Evolutionary conservation across 129 eudicot species (phyloP).

Genomic region (Apium graveolens): DNA sequence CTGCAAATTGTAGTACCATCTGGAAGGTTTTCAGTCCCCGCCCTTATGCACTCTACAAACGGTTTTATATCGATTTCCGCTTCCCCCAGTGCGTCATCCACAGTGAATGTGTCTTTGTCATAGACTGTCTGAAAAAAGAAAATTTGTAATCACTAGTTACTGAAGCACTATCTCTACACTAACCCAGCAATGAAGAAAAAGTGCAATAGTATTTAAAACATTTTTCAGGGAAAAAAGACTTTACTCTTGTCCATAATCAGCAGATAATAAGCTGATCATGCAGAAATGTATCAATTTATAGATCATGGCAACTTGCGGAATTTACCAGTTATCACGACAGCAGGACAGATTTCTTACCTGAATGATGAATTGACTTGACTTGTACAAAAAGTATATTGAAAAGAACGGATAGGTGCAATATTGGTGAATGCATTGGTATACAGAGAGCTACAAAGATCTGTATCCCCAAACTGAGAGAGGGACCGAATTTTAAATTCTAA

Average conservation of each 20-base stretch:
- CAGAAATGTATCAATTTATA: neutral
- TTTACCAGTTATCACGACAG: neutral
- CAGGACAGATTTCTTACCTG: neutral
- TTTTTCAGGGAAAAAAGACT: no score
- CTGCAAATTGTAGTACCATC: conserved; percentile 50
- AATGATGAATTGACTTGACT: neutral
- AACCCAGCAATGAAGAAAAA: neutral
- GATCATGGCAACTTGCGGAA: neutral
- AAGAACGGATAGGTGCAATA: neutral
- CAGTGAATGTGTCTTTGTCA: conserved; percentile 75
- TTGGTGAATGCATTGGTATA: neutral
- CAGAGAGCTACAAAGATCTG: neutral
- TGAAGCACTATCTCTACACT: neutral
- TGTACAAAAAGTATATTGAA: neutral
- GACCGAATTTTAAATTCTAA: neutral
- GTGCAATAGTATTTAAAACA: neutral
- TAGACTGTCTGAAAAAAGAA: conserved; percentile 44
- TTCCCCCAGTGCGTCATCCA: conserved; percentile 63
- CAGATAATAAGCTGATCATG: neutral
- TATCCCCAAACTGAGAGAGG: neutral
- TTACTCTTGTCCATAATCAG: neutral
- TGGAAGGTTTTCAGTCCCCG: conserved; percentile 43
- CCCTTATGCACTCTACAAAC: conserved; percentile 38
- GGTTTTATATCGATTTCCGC: conserved; percentile 54
- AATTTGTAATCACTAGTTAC: neutral